Conservation (phyloP, 1,284 basidiomycete species). For the Ganoderma boninense region DNA sequence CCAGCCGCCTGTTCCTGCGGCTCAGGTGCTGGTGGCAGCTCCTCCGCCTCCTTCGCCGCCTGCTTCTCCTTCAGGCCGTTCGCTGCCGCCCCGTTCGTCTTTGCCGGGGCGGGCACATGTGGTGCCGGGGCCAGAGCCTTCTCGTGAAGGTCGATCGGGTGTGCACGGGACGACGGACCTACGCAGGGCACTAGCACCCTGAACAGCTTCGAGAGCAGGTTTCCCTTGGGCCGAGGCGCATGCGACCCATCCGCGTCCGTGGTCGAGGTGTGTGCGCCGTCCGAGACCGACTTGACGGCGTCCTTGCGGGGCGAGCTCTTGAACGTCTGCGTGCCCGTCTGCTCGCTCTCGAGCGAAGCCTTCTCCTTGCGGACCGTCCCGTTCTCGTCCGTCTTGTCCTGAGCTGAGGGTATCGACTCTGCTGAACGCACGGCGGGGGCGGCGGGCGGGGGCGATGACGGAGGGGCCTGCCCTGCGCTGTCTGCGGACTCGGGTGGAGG, state of each 20-base stretch:
- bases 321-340: constrained; percentile 45
- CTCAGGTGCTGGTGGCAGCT: constrained; percentile 35
- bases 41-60: constrained; percentile 38
- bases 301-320: constrained; percentile 46
- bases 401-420: constrained; percentile 22
- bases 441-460: constrained; percentile 29
- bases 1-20: constrained; percentile 19
- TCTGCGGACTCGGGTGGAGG: constrained; percentile 23
- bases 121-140: constrained; percentile 19
- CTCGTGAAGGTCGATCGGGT: constrained; percentile 43
- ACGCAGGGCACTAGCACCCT: constrained; percentile 59
- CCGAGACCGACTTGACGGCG: constrained; percentile 45
- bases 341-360: constrained; percentile 51
- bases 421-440: constrained; percentile 25
- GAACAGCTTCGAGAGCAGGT: constrained; percentile 57
- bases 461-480: constrained; percentile 41
- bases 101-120: constrained; percentile 14
- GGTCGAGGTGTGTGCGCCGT: constrained; percentile 46
- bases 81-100: constrained; percentile 30
- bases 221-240: constrained; percentile 37
- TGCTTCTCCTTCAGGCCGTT: constrained; percentile 43
- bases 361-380: constrained; percentile 46
- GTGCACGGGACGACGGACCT: constrained; percentile 49
- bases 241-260: constrained; percentile 35
- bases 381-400: constrained; percentile 39